Percentiles rank a stretch among this genome's conserved stretches.
These are phyloP conservation scores for Xylaria grammica DNA, from an alignment of 495 filamentous ascomycete species.

Conservation along the genomic window DNA sequence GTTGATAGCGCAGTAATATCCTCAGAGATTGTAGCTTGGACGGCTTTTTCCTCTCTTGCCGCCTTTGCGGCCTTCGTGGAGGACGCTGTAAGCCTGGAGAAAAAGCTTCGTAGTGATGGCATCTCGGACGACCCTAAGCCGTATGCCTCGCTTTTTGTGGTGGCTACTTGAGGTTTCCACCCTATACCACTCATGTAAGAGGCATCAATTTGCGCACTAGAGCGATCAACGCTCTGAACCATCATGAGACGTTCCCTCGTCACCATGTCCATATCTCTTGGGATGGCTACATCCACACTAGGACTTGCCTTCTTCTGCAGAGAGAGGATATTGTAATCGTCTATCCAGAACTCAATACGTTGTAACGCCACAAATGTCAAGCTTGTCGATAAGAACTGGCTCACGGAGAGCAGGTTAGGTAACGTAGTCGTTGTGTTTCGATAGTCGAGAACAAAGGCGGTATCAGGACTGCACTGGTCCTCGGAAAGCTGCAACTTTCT, in stretches of 20 bases:
- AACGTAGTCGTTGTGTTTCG: slow-evolving; percentile 83
- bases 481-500: slow-evolving; percentile 73
- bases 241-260: slow-evolving; percentile 88
- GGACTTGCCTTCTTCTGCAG: slow-evolving; percentile 86
- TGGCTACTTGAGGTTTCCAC: slow-evolving; percentile 67
- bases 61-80: slow-evolving; percentile 49
- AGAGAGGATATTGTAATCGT: slow-evolving; percentile 79
- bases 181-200: slow-evolving; percentile 87
- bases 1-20: slow-evolving; percentile 69
- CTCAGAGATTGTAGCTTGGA: slow-evolving; percentile 63
- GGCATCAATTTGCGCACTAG: slow-evolving; percentile 88
- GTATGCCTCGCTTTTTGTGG: slow-evolving; percentile 46
- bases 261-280: slow-evolving; percentile 76
- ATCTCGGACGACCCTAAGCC: slow-evolving; percentile 45
- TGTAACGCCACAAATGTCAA: slow-evolving; percentile 93
- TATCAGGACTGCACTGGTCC: slow-evolving; percentile 67
- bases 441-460: slow-evolving; percentile 91
- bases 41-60: slow-evolving; percentile 57
- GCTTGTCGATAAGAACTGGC: slow-evolving; percentile 91
- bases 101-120: slow-evolving; percentile 75
- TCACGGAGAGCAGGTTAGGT: slow-evolving; percentile 80
- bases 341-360: slow-evolving; percentile 86
- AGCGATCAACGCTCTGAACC: slow-evolving; percentile 71
- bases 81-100: slow-evolving; percentile 68
- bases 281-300: slow-evolving; percentile 70